Evolutionary conservation across 2,329 filamentous ascomycete genomes (phyloP), one percentile per base, ranked within the genome.

Genomic region (Colletotrichum eremochloae): DNA sequence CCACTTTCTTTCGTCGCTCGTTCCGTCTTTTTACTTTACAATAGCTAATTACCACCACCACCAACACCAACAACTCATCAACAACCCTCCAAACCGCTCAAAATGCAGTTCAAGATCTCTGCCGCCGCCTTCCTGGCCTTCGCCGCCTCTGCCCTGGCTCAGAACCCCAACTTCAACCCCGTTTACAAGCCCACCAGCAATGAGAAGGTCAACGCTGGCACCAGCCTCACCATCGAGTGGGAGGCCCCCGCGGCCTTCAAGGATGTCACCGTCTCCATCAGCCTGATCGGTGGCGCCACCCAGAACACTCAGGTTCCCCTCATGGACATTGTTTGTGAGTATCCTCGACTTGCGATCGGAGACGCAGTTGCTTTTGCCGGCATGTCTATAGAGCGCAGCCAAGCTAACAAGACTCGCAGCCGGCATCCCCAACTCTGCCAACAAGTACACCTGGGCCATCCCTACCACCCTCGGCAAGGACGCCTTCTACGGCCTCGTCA

Each of bases 401-500:
- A 69, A 63, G 65, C 72, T 78, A 64, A 79, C 67, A 15, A 15
- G 38, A 6, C 31, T 18, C 5, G 50, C 31, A 90, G 88, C 80
- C 61, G 84, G 82, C 68, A 77, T 91, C 75, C 76, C 84, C 72
- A 87, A 86, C 80, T 77, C 80, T 57, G 77, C 76, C 46, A 85
- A 84, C 67, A 75, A 77, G 24, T 91, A 82, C 83, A 75, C 72
- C 72, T 92, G 90, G 90, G 74, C 77, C 33, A 84, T 91, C 63
- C 83, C 82, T 78, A 77, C 82, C 72, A 74, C 78, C 38, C 83
- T 88, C 38, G 86, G 85, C 74, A 76, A 76, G 69, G 78, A 83
- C 52, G 82, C 81, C 64, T 84, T 85, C 77, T 92, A 91, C 81
- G 90, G 90, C 75, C 82, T 92, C 79, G 82, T 85, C 81, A 83